Evolutionary conservation across 2,329 filamentous ascomycete genomes (phyloP), one percentile per base, ranked within the genome.

Genomic region (Pleoardoris graminearum): DNA sequence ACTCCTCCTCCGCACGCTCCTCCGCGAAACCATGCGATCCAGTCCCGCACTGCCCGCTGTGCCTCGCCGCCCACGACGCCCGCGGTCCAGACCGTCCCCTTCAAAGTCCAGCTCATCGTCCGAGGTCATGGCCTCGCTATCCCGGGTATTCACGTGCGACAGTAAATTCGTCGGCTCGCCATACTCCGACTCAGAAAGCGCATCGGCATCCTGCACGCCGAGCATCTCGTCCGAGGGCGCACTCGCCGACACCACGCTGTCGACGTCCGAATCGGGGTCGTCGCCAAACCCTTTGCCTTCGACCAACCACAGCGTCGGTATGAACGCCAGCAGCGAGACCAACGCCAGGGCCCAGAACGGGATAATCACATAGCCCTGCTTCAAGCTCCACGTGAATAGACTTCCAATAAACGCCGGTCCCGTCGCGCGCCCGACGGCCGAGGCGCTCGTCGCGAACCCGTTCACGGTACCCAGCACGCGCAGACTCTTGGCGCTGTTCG

Each of bases 401-500:
- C 80, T 76, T 0, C 93, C 93, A 0, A 85, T 82, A 29, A 88
- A 72, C 0, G 89, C 89, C 0, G 94, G 93, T 0, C 94, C 94
- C 0, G 82, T 66, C 0, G 91, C 92, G 43, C 92, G 80, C 1
- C 92, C 93, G 4, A 97, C 73, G 0, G 90, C 91, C 58, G 86
- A 88, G 29, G 92, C 85, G 50, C 87, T 89, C 0, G 92, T 96
- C 0, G 91, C 92, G 55, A 96, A 85, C 2, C 93, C 94, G 66
- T 97, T 97, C 50, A 97, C 76, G 0, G 92, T 97, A 1, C 91
- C 92, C 4, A 97, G 81, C 8, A 96, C 83, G 37, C 82, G 79
- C 14, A 96, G 77, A 49, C 87, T 91, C 1, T 80, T 75, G 4
- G 91, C 91, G 8, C 87, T 90, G 74, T 97, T 97, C 23, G 92